phyloP scores from a whole-genome alignment of 306 rosid species.

The Cicer bijugum region DNA sequence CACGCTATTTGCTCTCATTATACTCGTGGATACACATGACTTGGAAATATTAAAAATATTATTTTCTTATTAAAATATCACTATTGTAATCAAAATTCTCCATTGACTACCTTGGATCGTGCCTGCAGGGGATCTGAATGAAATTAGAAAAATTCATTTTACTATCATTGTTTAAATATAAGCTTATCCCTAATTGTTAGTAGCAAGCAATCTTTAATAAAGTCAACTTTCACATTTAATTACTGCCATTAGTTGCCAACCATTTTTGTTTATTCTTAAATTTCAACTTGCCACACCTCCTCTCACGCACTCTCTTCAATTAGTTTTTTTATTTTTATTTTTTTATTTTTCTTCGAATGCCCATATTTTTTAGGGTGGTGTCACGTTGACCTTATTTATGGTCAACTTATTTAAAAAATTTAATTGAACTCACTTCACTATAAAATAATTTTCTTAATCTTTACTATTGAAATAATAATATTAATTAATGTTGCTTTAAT shows the following conservation, averaged over 20 bases:
- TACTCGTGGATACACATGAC: conserved; percentile 34
- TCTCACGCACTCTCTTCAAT: not conserved
- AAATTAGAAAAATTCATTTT: conserved; percentile 26
- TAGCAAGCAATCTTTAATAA: conserved; percentile 28
- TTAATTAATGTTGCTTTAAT: too few species aligned
- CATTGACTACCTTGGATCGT: conserved; percentile 36
- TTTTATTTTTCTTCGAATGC: conserved; percentile 1
- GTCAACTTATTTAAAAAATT: too few species aligned
- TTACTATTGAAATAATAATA: too few species aligned
- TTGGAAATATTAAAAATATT: not conserved
- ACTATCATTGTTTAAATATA: not conserved
- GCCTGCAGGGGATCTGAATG: conserved; percentile 34
- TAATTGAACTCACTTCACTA: too few species aligned
- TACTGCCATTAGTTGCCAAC: conserved; percentile 33
- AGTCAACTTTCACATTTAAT: conserved; percentile 45
- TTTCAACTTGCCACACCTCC: conserved; percentile 24
- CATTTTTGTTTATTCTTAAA: not conserved
- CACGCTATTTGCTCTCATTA: conserved; percentile 47
- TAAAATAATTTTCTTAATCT: too few species aligned
- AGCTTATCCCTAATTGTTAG: conserved; percentile 8
- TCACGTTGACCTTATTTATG: too few species aligned
- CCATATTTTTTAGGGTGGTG: not conserved
- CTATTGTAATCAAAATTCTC: conserved; percentile 20
- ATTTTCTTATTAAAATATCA: not conserved
- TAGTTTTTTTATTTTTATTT: not conserved